Evolutionary conservation across 2,329 filamentous ascomycete species (phyloP).

Genomic region (Hymenotorrendiella dingleyae): DNA sequence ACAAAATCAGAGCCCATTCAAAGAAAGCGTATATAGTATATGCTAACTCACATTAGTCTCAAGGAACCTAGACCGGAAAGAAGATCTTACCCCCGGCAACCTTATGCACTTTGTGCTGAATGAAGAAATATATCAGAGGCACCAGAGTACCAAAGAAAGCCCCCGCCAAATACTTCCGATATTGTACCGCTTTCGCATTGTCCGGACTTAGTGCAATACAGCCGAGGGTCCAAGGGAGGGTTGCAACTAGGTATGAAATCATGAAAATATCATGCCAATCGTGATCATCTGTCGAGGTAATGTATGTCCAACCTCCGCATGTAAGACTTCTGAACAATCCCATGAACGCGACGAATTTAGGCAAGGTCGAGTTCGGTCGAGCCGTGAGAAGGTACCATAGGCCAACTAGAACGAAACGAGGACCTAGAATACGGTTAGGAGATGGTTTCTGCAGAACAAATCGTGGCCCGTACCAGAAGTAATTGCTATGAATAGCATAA

Average conservation of each 20-base stretch:
- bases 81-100: conserved; percentile 74
- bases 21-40: conserved; percentile 98
- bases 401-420: conserved; percentile 83
- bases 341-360: conserved; percentile 73
- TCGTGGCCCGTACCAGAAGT: conserved; percentile 62
- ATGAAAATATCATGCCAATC: conserved; percentile 99
- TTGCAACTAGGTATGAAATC: conserved; percentile 95
- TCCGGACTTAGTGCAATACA: conserved; percentile 83
- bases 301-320: conserved; percentile 96
- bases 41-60: conserved; percentile 48
- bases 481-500: conserved; percentile 95
- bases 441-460: neutral
- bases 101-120: conserved; percentile 96
- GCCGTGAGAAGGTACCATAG: conserved; percentile 89
- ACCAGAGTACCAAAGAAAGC: conserved; percentile 88
- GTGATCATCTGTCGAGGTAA: conserved; percentile 97
- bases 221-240: conserved; percentile 89
- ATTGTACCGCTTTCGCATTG: conserved; percentile 77
- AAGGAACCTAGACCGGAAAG: conserved; percentile 8
- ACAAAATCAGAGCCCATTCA: conserved; percentile 90
- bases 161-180: conserved; percentile 76
- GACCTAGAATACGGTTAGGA: conserved; percentile 47
- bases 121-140: conserved; percentile 92
- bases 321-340: conserved; percentile 86
- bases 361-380: conserved; percentile 65